phyloP scores from a whole-genome alignment of 306 rosid species.

The Vigna reflexopilosa region DNA sequence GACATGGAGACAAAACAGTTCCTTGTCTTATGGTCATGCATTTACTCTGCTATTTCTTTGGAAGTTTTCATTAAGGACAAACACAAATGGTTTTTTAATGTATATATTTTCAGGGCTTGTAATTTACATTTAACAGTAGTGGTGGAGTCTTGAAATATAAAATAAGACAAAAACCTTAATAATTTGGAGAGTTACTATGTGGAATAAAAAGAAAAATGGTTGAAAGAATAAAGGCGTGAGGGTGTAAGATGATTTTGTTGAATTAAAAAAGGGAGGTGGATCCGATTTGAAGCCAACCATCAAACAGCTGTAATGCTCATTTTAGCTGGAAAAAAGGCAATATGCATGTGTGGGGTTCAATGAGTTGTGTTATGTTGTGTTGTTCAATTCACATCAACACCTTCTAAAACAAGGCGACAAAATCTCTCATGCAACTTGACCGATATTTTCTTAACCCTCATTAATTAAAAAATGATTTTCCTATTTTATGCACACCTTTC shows the following conservation, averaged over 20 bases:
- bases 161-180: background rate
- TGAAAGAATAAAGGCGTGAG: background rate
- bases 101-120: background rate
- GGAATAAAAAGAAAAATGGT: background rate
- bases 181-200: background rate
- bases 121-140: too few species aligned
- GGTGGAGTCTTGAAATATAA: too few species aligned
- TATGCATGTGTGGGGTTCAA: slow-evolving; percentile 50
- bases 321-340: slow-evolving; percentile 52
- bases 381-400: slow-evolving; percentile 31
- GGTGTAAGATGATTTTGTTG: background rate
- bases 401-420: slow-evolving; percentile 45
- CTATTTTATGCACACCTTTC: background rate
- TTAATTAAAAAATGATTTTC: too few species aligned
- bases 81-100: background rate
- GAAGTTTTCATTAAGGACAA: background rate
- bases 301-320: slow-evolving; percentile 48
- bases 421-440: slow-evolving; percentile 33
- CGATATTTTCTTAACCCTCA: background rate
- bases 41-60: background rate
- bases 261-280: slow-evolving; percentile 24
- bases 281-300: slow-evolving; percentile 61
- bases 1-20: background rate
- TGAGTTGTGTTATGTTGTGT: slow-evolving; percentile 19
- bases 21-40: background rate